phyloP scores from a whole-genome alignment of 1,139 yeast genomes.

The Hansenula lynferdii region DNA sequence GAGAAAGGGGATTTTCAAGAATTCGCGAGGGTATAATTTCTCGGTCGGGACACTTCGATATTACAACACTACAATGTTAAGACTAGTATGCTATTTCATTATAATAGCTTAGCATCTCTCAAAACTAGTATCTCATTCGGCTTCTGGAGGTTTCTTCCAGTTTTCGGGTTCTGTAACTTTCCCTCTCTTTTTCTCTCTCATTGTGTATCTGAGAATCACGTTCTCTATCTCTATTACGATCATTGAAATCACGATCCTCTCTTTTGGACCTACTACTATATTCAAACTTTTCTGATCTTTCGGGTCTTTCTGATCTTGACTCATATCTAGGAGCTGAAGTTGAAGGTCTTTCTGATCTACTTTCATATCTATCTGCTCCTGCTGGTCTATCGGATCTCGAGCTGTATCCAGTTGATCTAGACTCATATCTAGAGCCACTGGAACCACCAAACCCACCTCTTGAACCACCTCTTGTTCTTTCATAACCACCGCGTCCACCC shows the following conservation, averaged over 20 bases:
- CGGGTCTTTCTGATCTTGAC: constrained; percentile 7
- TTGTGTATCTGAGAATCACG: constrained; percentile 6
- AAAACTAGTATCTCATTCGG: neutral
- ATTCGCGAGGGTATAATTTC: neutral
- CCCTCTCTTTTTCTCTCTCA: constrained; percentile 14
- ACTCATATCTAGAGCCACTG: neutral
- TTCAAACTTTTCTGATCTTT: constrained; percentile 9
- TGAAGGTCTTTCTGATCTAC: constrained; percentile 1
- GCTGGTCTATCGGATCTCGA: constrained; percentile 6
- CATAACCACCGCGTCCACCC: constrained; percentile 9
- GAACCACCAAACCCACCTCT: neutral
- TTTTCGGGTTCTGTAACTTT: constrained; percentile 10
- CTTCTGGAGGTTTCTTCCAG: constrained; percentile 4
- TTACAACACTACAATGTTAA: no score
- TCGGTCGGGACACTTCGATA: neutral
- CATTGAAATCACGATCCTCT: constrained; percentile 14
- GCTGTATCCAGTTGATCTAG: constrained; percentile 3
- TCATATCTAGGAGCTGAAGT: constrained; percentile 8
- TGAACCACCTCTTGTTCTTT: constrained; percentile 1
- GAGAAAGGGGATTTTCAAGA: neutral
- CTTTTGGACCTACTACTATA: constrained; percentile 18
- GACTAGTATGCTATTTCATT: no score
- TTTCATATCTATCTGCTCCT: neutral
- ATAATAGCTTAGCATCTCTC: no score
- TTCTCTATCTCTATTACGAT: constrained; percentile 14